Evolutionary conservation across 2,329 filamentous ascomycete species (phyloP).

Genomic region (Pseudopyrenochaeta lycopersici): DNA sequence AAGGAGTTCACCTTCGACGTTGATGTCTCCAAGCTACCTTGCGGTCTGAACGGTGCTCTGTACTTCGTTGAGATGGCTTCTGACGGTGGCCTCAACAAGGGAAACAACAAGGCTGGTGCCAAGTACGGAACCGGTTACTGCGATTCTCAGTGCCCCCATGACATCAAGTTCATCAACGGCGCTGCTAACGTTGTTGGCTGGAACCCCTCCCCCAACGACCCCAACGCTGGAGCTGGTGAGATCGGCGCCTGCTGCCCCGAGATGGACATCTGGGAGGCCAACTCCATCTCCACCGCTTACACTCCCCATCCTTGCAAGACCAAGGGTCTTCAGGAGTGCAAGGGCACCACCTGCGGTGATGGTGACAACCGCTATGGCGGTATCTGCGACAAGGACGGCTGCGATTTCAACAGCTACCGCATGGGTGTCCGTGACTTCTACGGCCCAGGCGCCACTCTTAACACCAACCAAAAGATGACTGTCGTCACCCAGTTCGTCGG

Average conservation of each 20-base stretch:
- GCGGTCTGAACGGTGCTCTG: constrained; percentile 71
- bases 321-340: constrained; percentile 62
- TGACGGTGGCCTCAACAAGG: constrained; percentile 63
- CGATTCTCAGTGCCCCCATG: constrained; percentile 53
- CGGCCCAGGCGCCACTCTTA: constrained; percentile 61
- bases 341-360: constrained; percentile 54
- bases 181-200: constrained; percentile 65
- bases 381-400: constrained; percentile 73
- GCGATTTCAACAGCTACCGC: constrained; percentile 70
- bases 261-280: constrained; percentile 77
- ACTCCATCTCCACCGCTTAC: constrained; percentile 69
- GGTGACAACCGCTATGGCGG: constrained; percentile 66
- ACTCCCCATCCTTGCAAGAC: constrained; percentile 72
- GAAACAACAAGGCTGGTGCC: constrained; percentile 62
- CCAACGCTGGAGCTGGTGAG: constrained; percentile 62
- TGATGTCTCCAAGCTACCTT: constrained; percentile 68
- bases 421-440: constrained; percentile 71
- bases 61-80: constrained; percentile 66
- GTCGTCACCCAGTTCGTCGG: constrained; percentile 63
- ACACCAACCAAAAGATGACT: constrained; percentile 55
- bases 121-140: constrained; percentile 66
- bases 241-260: constrained; percentile 72
- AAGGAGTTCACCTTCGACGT: constrained; percentile 55
- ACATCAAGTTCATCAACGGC: constrained; percentile 64
- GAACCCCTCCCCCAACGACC: constrained; percentile 61